Evolutionary conservation across 805 yeast species (phyloP).

Genomic region (Cyberlindnera bimundalis): DNA sequence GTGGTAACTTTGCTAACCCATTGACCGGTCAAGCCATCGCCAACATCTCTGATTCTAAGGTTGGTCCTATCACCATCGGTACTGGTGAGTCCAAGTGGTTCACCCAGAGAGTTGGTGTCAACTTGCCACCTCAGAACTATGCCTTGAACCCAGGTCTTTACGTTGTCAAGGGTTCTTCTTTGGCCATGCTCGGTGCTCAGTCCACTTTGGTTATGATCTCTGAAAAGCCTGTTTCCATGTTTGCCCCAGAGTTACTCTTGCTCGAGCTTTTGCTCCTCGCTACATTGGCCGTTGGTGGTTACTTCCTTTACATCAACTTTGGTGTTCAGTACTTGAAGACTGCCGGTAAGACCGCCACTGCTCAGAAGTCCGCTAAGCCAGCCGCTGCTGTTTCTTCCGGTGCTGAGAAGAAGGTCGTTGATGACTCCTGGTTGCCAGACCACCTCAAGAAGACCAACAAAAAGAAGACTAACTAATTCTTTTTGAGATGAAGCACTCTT

Average conservation of each 20-base stretch:
- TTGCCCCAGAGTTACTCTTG: constrained; percentile 68
- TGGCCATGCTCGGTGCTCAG: constrained; percentile 54
- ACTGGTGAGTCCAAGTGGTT: constrained; percentile 49
- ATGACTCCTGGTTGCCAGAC: constrained; percentile 58
- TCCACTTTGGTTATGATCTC: constrained; percentile 54
- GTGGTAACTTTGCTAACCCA: constrained; percentile 61
- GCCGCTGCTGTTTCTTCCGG: constrained; percentile 23
- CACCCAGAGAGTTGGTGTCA: constrained; percentile 57
- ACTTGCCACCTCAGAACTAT: constrained; percentile 54
- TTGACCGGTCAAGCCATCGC: constrained; percentile 46
- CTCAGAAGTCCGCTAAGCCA: constrained; percentile 17
- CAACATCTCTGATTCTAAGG: constrained; percentile 60
- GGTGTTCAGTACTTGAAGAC: constrained; percentile 44
- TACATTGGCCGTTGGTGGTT: constrained; percentile 47
- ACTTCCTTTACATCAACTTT: constrained; percentile 41
- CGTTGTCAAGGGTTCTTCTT: constrained; percentile 45
- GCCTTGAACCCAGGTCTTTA: constrained; percentile 58
- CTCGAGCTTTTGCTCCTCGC: constrained; percentile 52
- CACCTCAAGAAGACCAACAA: constrained; percentile 41
- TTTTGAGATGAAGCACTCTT: neutral
- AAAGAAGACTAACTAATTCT: constrained; percentile 15
- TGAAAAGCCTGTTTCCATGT: constrained; percentile 65
- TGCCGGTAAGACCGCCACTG: constrained; percentile 27
- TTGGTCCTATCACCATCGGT: constrained; percentile 56
- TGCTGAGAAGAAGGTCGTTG: constrained; percentile 33